Evolutionary conservation across 1,284 basidiomycete species (phyloP).

Genomic region (Irpex sp.): DNA sequence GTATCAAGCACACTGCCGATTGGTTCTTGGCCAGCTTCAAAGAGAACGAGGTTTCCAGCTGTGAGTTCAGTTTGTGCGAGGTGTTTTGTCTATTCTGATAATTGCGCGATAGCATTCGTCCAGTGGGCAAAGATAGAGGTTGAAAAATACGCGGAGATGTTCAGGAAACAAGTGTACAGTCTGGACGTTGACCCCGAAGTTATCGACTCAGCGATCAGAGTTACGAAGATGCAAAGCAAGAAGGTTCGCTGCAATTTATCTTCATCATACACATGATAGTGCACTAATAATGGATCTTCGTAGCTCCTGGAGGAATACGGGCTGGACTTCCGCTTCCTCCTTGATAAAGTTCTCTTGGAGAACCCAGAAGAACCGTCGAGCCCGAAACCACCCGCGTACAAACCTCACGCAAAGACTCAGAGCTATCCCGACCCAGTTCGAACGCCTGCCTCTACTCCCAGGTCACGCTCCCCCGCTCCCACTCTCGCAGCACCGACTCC

Average conservation of each 20-base stretch:
- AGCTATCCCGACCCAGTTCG: conserved; percentile 23
- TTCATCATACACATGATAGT: background rate
- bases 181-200: conserved; percentile 67
- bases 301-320: conserved; percentile 89
- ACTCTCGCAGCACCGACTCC: conserved; percentile 25
- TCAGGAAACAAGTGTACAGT: conserved; percentile 89
- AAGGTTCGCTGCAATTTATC: conserved; percentile 49
- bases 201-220: conserved; percentile 72
- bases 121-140: conserved; percentile 92
- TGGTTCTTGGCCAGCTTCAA: conserved; percentile 97
- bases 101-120: conserved; percentile 67
- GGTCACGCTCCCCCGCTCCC: conserved; percentile 27
- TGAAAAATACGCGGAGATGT: conserved; percentile 80
- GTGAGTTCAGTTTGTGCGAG: conserved; percentile 43
- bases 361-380: conserved; percentile 34
- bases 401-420: conserved; percentile 22
- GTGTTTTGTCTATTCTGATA: conserved; percentile 6
- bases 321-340: conserved; percentile 86
- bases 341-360: conserved; percentile 66
- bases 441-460: conserved; percentile 27
- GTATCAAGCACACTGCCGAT: conserved; percentile 93
- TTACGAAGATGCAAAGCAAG: conserved; percentile 75
- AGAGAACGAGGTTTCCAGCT: conserved; percentile 90
- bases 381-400: conserved; percentile 32
- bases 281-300: background rate